These are phyloP conservation scores for Kazachstania viticola DNA, from an alignment of 805 yeast species.

Conservation along the genomic window DNA sequence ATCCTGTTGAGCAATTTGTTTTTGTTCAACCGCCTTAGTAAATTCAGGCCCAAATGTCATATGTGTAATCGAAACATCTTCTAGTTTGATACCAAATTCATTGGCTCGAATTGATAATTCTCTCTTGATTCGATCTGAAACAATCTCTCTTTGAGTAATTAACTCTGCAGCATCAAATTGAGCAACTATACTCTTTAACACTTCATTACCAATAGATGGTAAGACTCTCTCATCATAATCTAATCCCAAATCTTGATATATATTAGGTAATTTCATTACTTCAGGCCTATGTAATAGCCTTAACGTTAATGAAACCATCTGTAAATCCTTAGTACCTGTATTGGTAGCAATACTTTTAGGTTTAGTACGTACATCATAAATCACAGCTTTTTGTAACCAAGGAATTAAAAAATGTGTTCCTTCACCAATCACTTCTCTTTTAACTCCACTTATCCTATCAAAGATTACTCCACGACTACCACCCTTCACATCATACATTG, in stretches of 20 bases:
- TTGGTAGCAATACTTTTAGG: constrained; percentile 89
- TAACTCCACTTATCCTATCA: constrained; percentile 84
- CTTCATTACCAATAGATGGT: constrained; percentile 89
- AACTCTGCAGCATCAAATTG: constrained; percentile 94
- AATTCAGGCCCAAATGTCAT: constrained; percentile 94
- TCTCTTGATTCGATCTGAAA: constrained; percentile 75
- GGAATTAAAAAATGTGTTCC: constrained; percentile 94
- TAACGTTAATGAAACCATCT: constrained; percentile 85
- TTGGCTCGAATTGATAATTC: constrained; percentile 74
- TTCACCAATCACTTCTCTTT: constrained; percentile 82
- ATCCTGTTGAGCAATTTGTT: constrained; percentile 98
- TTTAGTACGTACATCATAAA: constrained; percentile 88
- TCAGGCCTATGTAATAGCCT: constrained; percentile 93
- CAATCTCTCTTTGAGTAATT: constrained; percentile 94
- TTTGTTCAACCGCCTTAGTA: constrained; percentile 96
- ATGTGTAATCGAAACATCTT: constrained; percentile 95
- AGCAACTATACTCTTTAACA: constrained; percentile 79
- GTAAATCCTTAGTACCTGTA: constrained; percentile 95
- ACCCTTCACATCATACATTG: constrained; percentile 91
- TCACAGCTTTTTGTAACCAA: constrained; percentile 87
- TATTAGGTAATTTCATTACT: constrained; percentile 65
- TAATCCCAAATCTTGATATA: constrained; percentile 82
- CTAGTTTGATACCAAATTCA: constrained; percentile 84
- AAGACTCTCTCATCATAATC: constrained; percentile 93
- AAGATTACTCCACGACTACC: constrained; percentile 94